Conservation (phyloP, 169 alveolate genomes). For the Eimeria falciformis region DNA sequence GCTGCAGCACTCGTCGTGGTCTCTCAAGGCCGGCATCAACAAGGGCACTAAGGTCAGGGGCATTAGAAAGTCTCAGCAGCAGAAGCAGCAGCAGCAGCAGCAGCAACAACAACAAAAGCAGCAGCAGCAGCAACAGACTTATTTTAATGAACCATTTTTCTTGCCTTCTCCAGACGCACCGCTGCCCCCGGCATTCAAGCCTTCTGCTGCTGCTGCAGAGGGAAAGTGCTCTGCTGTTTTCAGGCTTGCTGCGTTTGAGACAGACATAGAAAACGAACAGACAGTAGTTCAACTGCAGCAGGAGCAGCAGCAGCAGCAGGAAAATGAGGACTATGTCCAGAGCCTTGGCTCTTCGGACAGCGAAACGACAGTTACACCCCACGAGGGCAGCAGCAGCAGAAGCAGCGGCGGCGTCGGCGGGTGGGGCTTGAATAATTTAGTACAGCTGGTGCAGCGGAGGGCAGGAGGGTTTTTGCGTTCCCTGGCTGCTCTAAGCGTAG, state of each 20-base stretch:
- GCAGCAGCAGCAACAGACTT: not conserved
- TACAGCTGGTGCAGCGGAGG: not conserved
- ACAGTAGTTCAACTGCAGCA: too few species aligned
- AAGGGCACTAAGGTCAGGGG: not conserved
- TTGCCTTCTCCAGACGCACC: not conserved
- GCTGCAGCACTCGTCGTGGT: conserved; percentile 5
- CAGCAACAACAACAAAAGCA: not conserved
- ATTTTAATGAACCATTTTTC: not conserved
- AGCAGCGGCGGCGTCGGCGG: not conserved
- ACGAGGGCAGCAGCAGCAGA: not conserved
- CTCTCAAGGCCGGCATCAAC: not conserved
- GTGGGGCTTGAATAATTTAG: not conserved
- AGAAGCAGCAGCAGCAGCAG: not conserved
- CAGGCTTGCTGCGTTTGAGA: too few species aligned
- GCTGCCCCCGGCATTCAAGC: conserved; percentile 23
- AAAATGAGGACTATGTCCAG: not conserved
- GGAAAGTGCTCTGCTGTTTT: too few species aligned
- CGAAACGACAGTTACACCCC: not conserved
- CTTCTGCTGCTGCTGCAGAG: not conserved
- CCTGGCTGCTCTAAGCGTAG: not conserved
- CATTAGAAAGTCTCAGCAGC: not conserved
- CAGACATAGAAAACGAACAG: too few species aligned
- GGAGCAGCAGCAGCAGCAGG: conserved; percentile 11
- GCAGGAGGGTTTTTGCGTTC: not conserved
- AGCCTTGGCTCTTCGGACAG: not conserved